These are phyloP conservation scores for Knoxdaviesia capensis DNA, from an alignment of 2,329 filamentous ascomycete species.

Conservation along the genomic window DNA sequence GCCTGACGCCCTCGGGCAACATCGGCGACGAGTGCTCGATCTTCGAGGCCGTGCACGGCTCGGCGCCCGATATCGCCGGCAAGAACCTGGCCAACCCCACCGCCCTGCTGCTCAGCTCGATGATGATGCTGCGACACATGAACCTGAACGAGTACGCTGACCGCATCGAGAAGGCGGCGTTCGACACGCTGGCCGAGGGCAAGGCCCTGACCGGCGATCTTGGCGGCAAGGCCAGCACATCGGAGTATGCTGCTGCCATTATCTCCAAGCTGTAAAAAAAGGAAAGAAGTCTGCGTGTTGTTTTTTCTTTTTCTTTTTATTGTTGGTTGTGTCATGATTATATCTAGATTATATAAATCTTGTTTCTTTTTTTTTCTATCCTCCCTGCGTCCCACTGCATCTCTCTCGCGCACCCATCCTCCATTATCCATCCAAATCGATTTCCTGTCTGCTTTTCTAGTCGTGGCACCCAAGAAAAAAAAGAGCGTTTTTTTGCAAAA, in stretches of 20 bases:
- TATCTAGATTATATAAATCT: no score
- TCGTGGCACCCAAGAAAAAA: no score
- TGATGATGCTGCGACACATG: conserved; percentile 99
- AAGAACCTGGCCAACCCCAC: conserved; percentile 95
- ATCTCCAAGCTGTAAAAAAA: conserved; percentile 43
- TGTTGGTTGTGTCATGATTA: no score
- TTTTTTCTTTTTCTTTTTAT: conserved; percentile 1
- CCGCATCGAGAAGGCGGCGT: conserved; percentile 86
- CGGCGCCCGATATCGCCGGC: conserved; percentile 88
- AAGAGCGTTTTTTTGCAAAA: no score
- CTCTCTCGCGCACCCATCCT: no score
- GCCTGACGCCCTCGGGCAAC: conserved; percentile 93
- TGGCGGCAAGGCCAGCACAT: conserved; percentile 87
- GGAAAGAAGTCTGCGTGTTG: conserved; percentile 4
- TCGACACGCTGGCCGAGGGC: conserved; percentile 87
- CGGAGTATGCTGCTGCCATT: conserved; percentile 84
- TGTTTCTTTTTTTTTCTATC: no score
- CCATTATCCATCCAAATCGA: no score
- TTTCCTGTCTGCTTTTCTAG: no score
- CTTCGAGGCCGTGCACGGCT: conserved; percentile 98
- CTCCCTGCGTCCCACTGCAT: no score
- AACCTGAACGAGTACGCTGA: conserved; percentile 64
- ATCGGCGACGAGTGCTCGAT: conserved; percentile 98
- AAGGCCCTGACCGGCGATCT: conserved; percentile 92
- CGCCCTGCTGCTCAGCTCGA: conserved; percentile 79